These are phyloP conservation scores for Penicillium concentricum DNA, from an alignment of 2,329 filamentous ascomycete genomes.

Conservation along the genomic window DNA sequence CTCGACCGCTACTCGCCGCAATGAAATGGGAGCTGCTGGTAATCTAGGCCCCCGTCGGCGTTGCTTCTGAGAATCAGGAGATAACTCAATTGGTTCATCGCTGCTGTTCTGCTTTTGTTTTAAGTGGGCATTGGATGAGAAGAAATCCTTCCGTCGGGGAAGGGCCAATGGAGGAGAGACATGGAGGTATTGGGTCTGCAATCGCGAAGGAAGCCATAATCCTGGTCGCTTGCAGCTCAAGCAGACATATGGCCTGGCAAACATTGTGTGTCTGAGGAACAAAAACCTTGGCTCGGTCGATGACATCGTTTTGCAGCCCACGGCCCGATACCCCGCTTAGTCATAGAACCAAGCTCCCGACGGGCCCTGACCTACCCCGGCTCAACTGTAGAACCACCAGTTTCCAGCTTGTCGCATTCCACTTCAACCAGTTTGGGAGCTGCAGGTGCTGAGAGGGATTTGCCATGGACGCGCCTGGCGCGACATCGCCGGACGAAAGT, in stretches of 20 bases:
- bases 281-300: conserved; percentile 1
- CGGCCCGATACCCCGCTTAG: conserved; percentile 20
- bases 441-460: conserved; percentile 29
- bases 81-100: conserved; percentile 14
- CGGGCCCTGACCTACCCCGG: conserved; percentile 21
- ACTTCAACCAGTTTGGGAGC: conserved; percentile 19
- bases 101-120: conserved; percentile 38
- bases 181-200: conserved; percentile 37
- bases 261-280: conserved; percentile 24
- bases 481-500: conserved; percentile 28
- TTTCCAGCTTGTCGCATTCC: conserved; percentile 20
- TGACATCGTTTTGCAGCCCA: conserved; percentile 15
- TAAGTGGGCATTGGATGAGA: conserved; percentile 63
- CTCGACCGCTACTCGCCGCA: conserved; percentile 81
- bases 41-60: conserved; percentile 52
- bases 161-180: conserved; percentile 35
- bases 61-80: conserved; percentile 32
- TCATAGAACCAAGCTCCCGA: conserved; percentile 12
- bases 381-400: conserved; percentile 19
- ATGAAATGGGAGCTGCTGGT: conserved; percentile 65
- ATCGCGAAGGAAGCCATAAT: conserved; percentile 25
- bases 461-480: conserved; percentile 42
- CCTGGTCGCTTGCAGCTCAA: conserved; percentile 32
- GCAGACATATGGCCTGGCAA: conserved; percentile 33
- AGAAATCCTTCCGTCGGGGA: conserved; percentile 61